Conservation (phyloP, 2,329 filamentous ascomycete species). For the Cordyceps farinosa region DNA sequence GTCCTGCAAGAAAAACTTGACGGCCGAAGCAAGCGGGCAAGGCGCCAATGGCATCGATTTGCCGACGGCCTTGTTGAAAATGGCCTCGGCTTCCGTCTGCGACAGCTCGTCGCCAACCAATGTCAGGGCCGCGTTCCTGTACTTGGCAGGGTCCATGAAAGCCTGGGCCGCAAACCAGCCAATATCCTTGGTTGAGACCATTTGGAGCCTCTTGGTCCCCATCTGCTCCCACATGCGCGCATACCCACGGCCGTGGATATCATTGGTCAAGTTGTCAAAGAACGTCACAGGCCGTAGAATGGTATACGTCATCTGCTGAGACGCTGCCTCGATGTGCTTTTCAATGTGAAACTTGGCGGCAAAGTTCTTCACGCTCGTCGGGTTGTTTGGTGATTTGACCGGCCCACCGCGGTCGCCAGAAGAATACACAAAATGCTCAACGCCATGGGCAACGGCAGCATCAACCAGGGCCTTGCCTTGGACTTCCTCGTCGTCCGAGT, state of each 20-base stretch:
- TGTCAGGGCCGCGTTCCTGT: slow-evolving; percentile 30
- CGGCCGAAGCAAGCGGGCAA: slow-evolving; percentile 30
- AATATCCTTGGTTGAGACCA: slow-evolving; percentile 36
- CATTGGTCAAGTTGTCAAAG: slow-evolving; percentile 36
- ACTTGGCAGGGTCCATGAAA: slow-evolving; percentile 32
- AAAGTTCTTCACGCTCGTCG: slow-evolving; percentile 59
- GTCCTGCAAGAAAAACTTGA: slow-evolving; percentile 27
- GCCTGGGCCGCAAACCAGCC: slow-evolving; percentile 37
- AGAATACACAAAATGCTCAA: slow-evolving; percentile 58
- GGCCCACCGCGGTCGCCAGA: slow-evolving; percentile 57
- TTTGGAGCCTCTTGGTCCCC: slow-evolving; percentile 32
- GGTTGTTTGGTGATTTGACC: slow-evolving; percentile 32
- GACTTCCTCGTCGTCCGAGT: slow-evolving; percentile 20
- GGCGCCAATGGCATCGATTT: slow-evolving; percentile 23
- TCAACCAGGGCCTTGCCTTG: slow-evolving; percentile 58
- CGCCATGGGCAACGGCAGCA: slow-evolving; percentile 49
- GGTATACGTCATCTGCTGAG: slow-evolving; percentile 32
- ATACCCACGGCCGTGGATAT: slow-evolving; percentile 32
- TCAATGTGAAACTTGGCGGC: slow-evolving; percentile 58
- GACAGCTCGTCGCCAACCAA: slow-evolving; percentile 41
- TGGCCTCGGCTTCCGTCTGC: slow-evolving; percentile 27
- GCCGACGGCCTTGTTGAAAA: slow-evolving; percentile 33
- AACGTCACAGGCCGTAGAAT: slow-evolving; percentile 39
- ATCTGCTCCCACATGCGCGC: slow-evolving; percentile 29
- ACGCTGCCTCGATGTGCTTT: slow-evolving; percentile 45